A percentile compares a stretch with the other conserved stretches of the same genome.
Conservation (phyloP, 208 protist species). For the Trypanosoma melophagium region DNA sequence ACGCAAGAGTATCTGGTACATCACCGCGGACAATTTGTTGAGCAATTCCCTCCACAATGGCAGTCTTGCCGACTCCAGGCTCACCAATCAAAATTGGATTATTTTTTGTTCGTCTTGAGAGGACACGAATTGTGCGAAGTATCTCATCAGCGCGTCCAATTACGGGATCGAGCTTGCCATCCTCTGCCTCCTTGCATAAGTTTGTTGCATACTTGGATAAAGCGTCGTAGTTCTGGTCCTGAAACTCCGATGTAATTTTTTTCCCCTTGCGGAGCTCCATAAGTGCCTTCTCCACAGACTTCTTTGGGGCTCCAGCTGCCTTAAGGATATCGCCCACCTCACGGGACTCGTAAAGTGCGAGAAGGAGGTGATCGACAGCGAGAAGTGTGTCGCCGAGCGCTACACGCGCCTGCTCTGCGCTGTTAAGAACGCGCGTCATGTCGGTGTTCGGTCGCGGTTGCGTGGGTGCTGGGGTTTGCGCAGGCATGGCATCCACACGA, state of each 20-base stretch:
- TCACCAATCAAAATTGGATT: constrained; percentile 99
- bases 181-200: constrained; percentile 72
- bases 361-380: constrained; percentile 79
- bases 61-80: constrained; percentile 93
- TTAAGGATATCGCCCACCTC: constrained; percentile 65
- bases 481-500: constrained; percentile 45
- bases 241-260: constrained; percentile 78
- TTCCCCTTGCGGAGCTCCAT: constrained; percentile 85
- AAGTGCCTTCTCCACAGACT: constrained; percentile 52
- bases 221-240: constrained; percentile 84
- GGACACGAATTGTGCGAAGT: constrained; percentile 95
- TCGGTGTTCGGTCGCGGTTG: constrained; percentile 67
- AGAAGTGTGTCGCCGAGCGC: constrained; percentile 71
- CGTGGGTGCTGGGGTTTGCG: constrained; percentile 60
- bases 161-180: constrained; percentile 96
- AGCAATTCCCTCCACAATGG: constrained; percentile 92
- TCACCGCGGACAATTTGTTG: constrained; percentile 92
- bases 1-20: constrained; percentile 85
- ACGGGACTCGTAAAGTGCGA: constrained; percentile 63
- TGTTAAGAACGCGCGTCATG: constrained; percentile 79
- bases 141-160: constrained; percentile 99
- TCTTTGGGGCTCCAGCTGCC: constrained; percentile 58
- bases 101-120: constrained; percentile 99
- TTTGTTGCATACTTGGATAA: constrained; percentile 92
- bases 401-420: constrained; percentile 74